phyloP scores from a whole-genome alignment of 768 basidiomycete genomes.

The Amanita phalloides region DNA sequence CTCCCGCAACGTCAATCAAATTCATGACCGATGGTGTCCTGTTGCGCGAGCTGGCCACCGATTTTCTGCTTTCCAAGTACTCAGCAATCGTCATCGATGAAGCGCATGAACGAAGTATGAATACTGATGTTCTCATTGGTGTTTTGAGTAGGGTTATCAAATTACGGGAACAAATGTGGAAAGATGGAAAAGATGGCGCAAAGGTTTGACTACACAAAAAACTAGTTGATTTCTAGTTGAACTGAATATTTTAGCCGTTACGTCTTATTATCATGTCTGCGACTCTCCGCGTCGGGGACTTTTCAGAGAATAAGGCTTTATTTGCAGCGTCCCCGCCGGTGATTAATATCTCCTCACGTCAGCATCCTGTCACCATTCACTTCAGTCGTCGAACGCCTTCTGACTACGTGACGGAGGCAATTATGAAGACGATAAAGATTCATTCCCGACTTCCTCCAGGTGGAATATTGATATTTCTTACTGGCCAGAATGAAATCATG shows the following conservation, averaged over 20 bases:
- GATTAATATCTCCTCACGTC: conserved; percentile 80
- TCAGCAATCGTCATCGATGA: conserved; percentile 95
- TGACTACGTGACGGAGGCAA: conserved; percentile 85
- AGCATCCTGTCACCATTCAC: conserved; percentile 92
- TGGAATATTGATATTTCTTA: conserved; percentile 88
- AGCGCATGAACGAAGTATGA: conserved; percentile 96
- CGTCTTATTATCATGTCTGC: conserved; percentile 98
- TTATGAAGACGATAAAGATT: conserved; percentile 86
- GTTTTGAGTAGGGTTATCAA: conserved; percentile 91
- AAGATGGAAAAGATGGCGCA: conserved; percentile 53
- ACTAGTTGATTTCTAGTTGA: conserved; percentile 3
- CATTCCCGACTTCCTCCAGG: conserved; percentile 88
- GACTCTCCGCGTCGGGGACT: conserved; percentile 88
- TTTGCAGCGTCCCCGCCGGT: conserved; percentile 85
- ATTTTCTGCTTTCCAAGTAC: conserved; percentile 91
- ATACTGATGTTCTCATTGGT: conserved; percentile 95
- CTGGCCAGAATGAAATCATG: conserved; percentile 91
- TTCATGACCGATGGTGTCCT: conserved; percentile 99
- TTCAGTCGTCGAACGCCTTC: conserved; percentile 79
- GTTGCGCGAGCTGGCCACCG: conserved; percentile 81
- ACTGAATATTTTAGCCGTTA: conserved; percentile 46
- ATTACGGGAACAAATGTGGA: conserved; percentile 86
- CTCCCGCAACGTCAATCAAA: conserved; percentile 85
- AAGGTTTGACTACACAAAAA: conserved; percentile 37
- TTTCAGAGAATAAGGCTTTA: conserved; percentile 73